Conservation (phyloP, 2,329 filamentous ascomycete species). For the Thielaviopsis cerberus region DNA sequence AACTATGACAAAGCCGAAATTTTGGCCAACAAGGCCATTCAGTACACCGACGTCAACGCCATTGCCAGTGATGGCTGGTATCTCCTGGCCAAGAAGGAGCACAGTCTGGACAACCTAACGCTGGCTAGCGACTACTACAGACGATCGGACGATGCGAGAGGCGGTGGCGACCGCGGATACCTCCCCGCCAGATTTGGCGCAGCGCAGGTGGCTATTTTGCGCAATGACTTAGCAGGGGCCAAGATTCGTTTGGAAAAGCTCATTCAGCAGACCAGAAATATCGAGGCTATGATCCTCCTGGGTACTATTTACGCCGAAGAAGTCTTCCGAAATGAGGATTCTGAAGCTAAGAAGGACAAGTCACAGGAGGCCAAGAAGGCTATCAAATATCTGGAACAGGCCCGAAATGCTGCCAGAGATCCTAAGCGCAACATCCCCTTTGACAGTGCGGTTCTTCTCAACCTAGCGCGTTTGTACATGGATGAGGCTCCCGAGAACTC, state of each 20-base stretch:
- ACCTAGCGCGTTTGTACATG: slow-evolving; percentile 83
- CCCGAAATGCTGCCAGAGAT: slow-evolving; percentile 80
- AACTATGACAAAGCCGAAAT: slow-evolving; percentile 65
- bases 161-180: slow-evolving; percentile 77
- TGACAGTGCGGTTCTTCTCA: slow-evolving; percentile 75
- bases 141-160: slow-evolving; percentile 76
- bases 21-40: slow-evolving; percentile 80
- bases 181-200: slow-evolving; percentile 87
- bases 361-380: slow-evolving; percentile 71
- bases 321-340: slow-evolving; percentile 60
- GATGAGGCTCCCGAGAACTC: slow-evolving; percentile 72
- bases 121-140: slow-evolving; percentile 74
- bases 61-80: slow-evolving; percentile 98
- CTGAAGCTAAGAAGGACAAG: slow-evolving; percentile 68
- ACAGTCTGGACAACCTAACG: slow-evolving; percentile 57
- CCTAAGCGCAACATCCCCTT: slow-evolving; percentile 65
- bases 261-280: slow-evolving; percentile 61
- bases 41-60: slow-evolving; percentile 87
- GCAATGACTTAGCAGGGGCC: slow-evolving; percentile 72
- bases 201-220: slow-evolving; percentile 72
- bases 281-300: slow-evolving; percentile 81
- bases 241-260: slow-evolving; percentile 92
- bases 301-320: slow-evolving; percentile 90
- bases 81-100: slow-evolving; percentile 74
- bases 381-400: slow-evolving; percentile 63